Evolutionary conservation across 2,329 filamentous ascomycete species (phyloP).

Genomic region (Waltergamsia citrina): DNA sequence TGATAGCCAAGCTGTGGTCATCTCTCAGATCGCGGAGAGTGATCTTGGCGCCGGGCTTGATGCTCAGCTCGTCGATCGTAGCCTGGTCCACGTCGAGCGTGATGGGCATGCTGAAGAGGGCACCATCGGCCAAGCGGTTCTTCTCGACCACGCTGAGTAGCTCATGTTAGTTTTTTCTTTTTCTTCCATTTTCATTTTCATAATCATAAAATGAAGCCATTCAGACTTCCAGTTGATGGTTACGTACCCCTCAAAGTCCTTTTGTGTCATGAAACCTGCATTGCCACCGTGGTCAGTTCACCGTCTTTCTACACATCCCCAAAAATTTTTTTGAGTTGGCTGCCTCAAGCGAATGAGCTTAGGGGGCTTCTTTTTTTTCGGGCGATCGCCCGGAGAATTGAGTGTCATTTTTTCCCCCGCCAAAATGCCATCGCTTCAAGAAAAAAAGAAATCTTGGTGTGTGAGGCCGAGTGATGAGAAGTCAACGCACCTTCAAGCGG

Average conservation of each 20-base stretch:
- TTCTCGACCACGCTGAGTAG: conserved; percentile 72
- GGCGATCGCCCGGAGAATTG: conserved; percentile 7
- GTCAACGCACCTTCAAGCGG: conserved; percentile 75
- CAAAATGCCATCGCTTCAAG: background rate
- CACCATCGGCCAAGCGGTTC: conserved; percentile 77
- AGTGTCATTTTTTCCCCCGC: background rate
- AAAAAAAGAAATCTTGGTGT: background rate
- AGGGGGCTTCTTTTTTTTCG: too few relatives aligned
- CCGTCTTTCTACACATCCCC: conserved; percentile 2
- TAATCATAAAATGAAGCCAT: too few relatives aligned
- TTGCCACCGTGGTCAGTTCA: conserved; percentile 8
- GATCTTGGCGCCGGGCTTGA: conserved; percentile 74
- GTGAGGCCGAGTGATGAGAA: background rate
- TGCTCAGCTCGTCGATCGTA: conserved; percentile 62
- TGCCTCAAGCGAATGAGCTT: too few relatives aligned
- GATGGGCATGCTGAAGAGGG: conserved; percentile 95
- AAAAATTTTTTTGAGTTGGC: background rate
- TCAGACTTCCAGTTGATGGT: too few relatives aligned
- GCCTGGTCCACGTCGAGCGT: conserved; percentile 76
- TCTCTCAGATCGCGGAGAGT: conserved; percentile 93
- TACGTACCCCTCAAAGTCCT: conserved; percentile 88
- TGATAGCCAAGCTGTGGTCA: conserved; percentile 89
- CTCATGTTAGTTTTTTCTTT: too few relatives aligned
- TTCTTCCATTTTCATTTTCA: background rate
- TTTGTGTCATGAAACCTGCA: conserved; percentile 90